These are phyloP conservation scores for Leccinellum rugosiceps DNA, from an alignment of 768 basidiomycete genomes.

Conservation along the genomic window DNA sequence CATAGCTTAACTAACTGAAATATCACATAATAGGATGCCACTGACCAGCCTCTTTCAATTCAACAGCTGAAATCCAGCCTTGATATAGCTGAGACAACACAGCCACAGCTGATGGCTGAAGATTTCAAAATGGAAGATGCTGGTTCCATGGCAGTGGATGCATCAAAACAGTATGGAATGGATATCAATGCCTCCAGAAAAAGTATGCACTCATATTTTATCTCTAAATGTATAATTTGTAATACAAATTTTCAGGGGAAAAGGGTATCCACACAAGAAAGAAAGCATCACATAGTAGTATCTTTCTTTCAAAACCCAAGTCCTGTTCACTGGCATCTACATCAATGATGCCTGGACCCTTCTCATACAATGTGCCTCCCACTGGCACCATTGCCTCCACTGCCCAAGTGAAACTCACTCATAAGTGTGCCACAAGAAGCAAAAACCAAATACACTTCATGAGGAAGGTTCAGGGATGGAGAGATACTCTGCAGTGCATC, in stretches of 20 bases:
- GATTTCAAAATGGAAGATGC: background rate
- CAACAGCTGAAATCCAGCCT: background rate
- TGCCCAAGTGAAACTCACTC: background rate
- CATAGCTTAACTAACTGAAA: background rate
- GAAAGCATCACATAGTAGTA: background rate
- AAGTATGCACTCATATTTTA: background rate
- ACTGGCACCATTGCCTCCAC: background rate
- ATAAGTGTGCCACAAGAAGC: background rate
- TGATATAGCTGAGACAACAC: background rate
- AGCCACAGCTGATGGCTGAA: background rate
- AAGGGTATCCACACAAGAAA: background rate
- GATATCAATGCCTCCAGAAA: background rate
- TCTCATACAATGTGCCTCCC: background rate
- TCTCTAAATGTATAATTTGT: background rate
- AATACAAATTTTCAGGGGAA: background rate
- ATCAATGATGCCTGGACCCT: background rate
- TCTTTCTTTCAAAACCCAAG: background rate
- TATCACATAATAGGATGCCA: background rate
- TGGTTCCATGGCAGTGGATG: background rate
- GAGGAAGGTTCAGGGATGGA: conserved; percentile 15
- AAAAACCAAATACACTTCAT: background rate
- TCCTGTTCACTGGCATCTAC: background rate
- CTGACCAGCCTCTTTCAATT: background rate
- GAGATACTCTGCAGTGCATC: conserved; percentile 3
- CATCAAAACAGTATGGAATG: background rate